Evolutionary conservation across 352 stramenopile species (phyloP), one percentile per base, ranked within the genome.

Genomic region (Globisporangium middletonii): DNA sequence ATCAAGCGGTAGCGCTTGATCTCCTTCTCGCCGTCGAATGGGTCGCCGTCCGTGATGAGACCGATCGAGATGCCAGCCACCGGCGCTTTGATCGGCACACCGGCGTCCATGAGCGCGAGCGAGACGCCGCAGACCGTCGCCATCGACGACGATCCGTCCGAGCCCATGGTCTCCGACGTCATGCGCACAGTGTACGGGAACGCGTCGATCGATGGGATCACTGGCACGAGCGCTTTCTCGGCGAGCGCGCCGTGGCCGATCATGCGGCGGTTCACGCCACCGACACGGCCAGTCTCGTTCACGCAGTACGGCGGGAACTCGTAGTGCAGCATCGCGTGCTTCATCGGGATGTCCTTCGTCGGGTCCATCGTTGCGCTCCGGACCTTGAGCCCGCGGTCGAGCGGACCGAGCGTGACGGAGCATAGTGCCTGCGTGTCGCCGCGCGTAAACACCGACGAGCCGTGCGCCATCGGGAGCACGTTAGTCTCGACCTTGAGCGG

Each of bases 241-340:
- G 96, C 97, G 30, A 99, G 75, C 50, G 97, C 97, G 23, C 97
- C 97, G 65, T 99, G 97, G 52, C 85, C 97, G 51, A 99, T 81
- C 91, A 98, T 98, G 64, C 97, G 82, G 58, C 90, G 79, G 63
- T 97, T 96, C 2, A 79, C 69, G 33, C 87, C 89, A 42, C 77
- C 76, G 19, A 95, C 68, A 45, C 87, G 74, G 28, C 97, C 96
- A 18, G 92, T 96, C 57, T 98, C 94, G 47, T 98, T 98, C 15
- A 99, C 96, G 62, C 86, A 97, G 74, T 97, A 99, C 1, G 95
- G 91, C 12, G 97, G 96, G 73, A 99, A 99, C 62, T 99, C 92
- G 63, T 99, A 99, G 73, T 99, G 96, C 59, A 99, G 77, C 73
- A 99, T 99, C 55, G 83, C 82, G 57, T 92, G 74, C 61, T 94